phyloP scores from a whole-genome alignment of 2,329 filamentous ascomycete genomes.

The Trichoderma afroharzianum region DNA sequence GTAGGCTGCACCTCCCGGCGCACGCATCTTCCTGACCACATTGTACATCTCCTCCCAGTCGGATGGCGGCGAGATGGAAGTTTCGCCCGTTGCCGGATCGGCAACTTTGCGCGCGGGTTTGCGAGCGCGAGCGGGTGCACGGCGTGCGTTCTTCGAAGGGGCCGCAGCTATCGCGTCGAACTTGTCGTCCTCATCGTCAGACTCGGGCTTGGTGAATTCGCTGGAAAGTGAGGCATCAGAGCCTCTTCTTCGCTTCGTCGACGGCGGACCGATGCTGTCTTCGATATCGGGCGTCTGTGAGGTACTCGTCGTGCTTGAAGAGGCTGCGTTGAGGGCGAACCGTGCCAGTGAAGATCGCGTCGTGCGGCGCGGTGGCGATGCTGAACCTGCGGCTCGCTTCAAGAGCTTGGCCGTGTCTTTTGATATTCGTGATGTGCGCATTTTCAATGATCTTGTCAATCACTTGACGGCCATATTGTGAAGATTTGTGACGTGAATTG shows the following conservation, averaged over 20 bases:
- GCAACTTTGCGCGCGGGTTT: slow-evolving; percentile 46
- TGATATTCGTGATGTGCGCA: slow-evolving; percentile 57
- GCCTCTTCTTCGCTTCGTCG: slow-evolving; percentile 29
- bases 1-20: slow-evolving; percentile 50
- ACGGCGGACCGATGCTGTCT: slow-evolving; percentile 43
- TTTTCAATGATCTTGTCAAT: slow-evolving; percentile 26
- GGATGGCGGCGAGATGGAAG: slow-evolving; percentile 56
- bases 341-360: slow-evolving; percentile 47
- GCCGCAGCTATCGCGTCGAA: slow-evolving; percentile 25
- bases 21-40: slow-evolving; percentile 72
- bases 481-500: background rate
- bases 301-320: slow-evolving; percentile 21
- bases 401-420: slow-evolving; percentile 57
- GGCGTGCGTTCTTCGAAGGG: slow-evolving; percentile 25
- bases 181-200: slow-evolving; percentile 23
- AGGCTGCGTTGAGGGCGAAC: slow-evolving; percentile 38
- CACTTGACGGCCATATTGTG: slow-evolving; percentile 14
- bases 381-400: slow-evolving; percentile 31
- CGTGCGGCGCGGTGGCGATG: slow-evolving; percentile 40
- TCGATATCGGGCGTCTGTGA: slow-evolving; percentile 49
- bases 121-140: slow-evolving; percentile 26
- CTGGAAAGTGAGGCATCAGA: slow-evolving; percentile 21
- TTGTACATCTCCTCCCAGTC: slow-evolving; percentile 84
- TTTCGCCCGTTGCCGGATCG: slow-evolving; percentile 39
- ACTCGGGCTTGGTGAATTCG: slow-evolving; percentile 39